Base-by-base conservation (phyloP, 345 rosid genomes). In the Populus alba region DNA sequence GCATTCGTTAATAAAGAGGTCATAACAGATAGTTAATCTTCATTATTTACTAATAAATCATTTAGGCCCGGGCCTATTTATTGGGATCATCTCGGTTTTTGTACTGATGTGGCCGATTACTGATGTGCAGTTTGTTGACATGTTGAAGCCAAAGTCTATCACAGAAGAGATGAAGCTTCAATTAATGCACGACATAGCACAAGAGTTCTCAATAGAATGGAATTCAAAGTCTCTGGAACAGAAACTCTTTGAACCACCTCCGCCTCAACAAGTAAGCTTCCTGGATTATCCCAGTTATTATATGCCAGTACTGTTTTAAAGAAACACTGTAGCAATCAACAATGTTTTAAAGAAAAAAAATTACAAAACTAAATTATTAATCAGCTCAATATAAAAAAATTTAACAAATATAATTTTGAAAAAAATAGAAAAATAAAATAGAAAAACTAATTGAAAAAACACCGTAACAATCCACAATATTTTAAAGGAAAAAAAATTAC, bases 151-250 rank as follows among this genome's bases (percentile, higher is more conserved):
- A n/a, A 86, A 67, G 66, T 80, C 85, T 9, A 80, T 86, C 1
- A 69, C 92, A n/a, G 88, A 91, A 85, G 95, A 91, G 68, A 77
- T 77, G 87, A 93, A 91, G 82, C 77, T 95, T 80, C 87, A 86
- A 87, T 78, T 91, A 68, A 74, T 95, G 78, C 82, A 76, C 22
- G 90, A 86, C 18, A 79, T 95, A 9, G 91, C 95, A 7, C 74
- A 79, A 55, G 98, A 95, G 68, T 76, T 78, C 80, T 85, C 87
- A 27, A 68, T 92, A 29, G 83, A 87, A 51, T 97, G 97, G 97
- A 93, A 89, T 75, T 75, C 94, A 62, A 87, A 88, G 85, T 66
- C 87, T 23, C 81, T 93, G 79, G 90, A 92, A 63, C 87, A 87
- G 87, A 85, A 88, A 73, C 82, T 89, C 53, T 89, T 88, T 74